A percentile compares a stretch with the other conserved stretches of the same genome.
Conservation (phyloP, 2,329 filamentous ascomycete genomes). For the Nectriaceae sp. region DNA sequence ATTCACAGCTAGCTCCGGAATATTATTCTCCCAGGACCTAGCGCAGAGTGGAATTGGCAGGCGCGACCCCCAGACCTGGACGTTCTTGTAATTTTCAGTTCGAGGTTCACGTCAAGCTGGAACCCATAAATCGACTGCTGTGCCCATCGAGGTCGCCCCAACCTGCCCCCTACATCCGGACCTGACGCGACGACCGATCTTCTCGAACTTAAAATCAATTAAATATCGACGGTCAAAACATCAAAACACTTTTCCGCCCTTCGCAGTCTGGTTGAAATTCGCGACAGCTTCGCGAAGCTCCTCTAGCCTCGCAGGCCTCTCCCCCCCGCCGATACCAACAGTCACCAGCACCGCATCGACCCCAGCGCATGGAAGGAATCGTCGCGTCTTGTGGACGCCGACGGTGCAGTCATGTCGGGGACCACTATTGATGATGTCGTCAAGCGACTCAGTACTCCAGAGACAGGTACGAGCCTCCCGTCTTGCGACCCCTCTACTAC, state of each 20-base stretch:
- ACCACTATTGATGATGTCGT: constrained; percentile 64
- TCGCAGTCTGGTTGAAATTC: constrained; percentile 9
- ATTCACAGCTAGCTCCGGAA: constrained; percentile 29
- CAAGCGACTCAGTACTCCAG: constrained; percentile 57
- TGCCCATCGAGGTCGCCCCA: too few species aligned
- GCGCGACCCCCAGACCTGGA: constrained; percentile 40
- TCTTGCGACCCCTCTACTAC: constrained; percentile 9
- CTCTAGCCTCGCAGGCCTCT: constrained; percentile 16
- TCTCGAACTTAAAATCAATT: not conserved
- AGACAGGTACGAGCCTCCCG: constrained; percentile 49
- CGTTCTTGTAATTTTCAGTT: constrained; percentile 43
- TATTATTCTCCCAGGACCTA: constrained; percentile 40
- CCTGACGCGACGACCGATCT: constrained; percentile 2
- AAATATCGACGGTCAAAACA: not conserved
- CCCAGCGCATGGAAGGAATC: constrained; percentile 37
- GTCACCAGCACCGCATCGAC: constrained; percentile 20
- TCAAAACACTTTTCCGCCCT: constrained; percentile 2
- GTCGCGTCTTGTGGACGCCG: constrained; percentile 38
- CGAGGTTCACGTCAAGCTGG: constrained; percentile 24
- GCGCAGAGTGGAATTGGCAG: constrained; percentile 45
- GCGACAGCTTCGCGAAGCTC: constrained; percentile 27
- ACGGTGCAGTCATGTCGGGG: constrained; percentile 61
- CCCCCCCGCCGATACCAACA: constrained; percentile 16
- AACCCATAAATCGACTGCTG: not conserved
- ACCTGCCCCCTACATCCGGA: constrained; percentile 10